Evolutionary conservation across 2,329 filamentous ascomycete species (phyloP).

Genomic region (Paracorniculantispora psalliotae): DNA sequence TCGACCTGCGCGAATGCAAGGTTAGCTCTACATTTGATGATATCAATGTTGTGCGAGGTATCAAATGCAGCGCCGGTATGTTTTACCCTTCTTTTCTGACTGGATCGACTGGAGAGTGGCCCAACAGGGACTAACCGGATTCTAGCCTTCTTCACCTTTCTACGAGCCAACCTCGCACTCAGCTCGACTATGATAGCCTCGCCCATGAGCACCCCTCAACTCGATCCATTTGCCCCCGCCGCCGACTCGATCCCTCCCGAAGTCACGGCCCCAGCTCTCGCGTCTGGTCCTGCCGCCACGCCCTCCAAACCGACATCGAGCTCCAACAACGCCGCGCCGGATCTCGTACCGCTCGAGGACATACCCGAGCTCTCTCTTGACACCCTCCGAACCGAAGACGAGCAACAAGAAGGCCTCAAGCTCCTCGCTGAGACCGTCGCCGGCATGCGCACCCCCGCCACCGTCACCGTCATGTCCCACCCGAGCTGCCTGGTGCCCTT

Average conservation of each 20-base stretch:
- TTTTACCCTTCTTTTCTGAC: background rate
- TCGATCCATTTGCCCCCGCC: constrained; percentile 43
- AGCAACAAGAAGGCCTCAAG: constrained; percentile 63
- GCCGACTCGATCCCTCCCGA: constrained; percentile 26
- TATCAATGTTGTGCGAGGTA: constrained; percentile 52
- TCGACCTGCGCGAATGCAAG: constrained; percentile 27
- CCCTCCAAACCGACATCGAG: constrained; percentile 35
- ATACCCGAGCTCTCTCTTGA: constrained; percentile 62
- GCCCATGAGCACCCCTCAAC: constrained; percentile 58
- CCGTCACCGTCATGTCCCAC: constrained; percentile 59
- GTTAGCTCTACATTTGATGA: constrained; percentile 47
- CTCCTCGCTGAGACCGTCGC: constrained; percentile 78
- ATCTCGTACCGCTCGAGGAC: constrained; percentile 37
- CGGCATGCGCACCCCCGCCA: constrained; percentile 70
- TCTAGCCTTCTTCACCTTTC: constrained; percentile 75
- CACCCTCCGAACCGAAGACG: constrained; percentile 46
- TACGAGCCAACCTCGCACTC: constrained; percentile 74
- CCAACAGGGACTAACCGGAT: background rate
- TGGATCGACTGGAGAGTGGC: no score
- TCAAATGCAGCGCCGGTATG: constrained; percentile 55
- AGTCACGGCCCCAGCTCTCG: constrained; percentile 44
- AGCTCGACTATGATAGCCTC: constrained; percentile 57
- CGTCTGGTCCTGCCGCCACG: constrained; percentile 46
- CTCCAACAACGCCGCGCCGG: constrained; percentile 28
- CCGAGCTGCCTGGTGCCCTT: constrained; percentile 48